Evolutionary conservation across 805 yeast species (phyloP).

Genomic region (Wickerhamomyces strasburgensis): DNA sequence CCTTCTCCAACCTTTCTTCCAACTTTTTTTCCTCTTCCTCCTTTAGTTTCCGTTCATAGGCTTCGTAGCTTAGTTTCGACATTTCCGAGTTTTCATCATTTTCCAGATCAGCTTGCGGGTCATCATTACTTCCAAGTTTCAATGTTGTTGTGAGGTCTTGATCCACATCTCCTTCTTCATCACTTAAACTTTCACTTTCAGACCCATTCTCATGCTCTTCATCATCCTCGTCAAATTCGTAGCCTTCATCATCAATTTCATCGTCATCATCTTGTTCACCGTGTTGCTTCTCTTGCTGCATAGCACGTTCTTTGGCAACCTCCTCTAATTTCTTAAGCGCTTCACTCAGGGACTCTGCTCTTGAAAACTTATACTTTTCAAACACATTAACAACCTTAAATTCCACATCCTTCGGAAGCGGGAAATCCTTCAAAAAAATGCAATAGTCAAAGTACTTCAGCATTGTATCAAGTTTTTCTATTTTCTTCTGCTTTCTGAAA

Average conservation of each 20-base stretch:
- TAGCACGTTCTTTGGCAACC: conserved; percentile 17
- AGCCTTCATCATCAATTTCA: conserved; percentile 18
- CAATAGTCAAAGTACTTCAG: conserved; percentile 69
- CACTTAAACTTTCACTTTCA: conserved; percentile 27
- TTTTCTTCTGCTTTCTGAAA: conserved; percentile 14
- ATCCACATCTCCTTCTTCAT: conserved; percentile 14
- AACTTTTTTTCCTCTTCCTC: conserved; percentile 41
- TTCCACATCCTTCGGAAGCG: conserved; percentile 59
- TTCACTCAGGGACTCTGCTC: conserved; percentile 35
- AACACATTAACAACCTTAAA: conserved; percentile 46
- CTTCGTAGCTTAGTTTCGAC: conserved; percentile 32
- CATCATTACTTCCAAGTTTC: conserved; percentile 18
- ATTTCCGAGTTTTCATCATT: conserved; percentile 19
- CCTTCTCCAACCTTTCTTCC: conserved; percentile 50
- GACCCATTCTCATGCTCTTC: conserved; percentile 28
- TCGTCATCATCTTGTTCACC: conserved; percentile 17
- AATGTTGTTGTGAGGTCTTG: conserved; percentile 19
- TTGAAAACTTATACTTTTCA: conserved; percentile 30
- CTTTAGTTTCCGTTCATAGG: conserved; percentile 32
- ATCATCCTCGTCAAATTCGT: conserved; percentile 12
- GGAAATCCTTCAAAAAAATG: conserved; percentile 51
- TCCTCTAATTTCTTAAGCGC: conserved; percentile 38
- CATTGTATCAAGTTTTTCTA: conserved; percentile 33
- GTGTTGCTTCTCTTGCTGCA: conserved; percentile 23
- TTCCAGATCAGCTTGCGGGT: conserved; percentile 28